phyloP scores from a whole-genome alignment of 1,284 basidiomycete genomes.

The Naganishia cerealis region DNA sequence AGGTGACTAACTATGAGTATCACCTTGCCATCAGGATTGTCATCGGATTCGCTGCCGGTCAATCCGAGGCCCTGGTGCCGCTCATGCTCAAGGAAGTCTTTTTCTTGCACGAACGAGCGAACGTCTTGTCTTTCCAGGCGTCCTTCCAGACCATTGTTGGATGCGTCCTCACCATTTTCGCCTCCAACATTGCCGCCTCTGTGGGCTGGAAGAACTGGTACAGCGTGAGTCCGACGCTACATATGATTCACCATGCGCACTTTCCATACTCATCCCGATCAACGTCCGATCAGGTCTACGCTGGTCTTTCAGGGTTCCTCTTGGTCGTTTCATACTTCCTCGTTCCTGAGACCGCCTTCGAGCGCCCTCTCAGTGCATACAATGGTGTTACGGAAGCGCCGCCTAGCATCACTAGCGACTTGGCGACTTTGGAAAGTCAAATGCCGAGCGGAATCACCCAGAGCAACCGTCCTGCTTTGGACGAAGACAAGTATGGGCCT shows the following conservation, averaged over 20 bases:
- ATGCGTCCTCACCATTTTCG: constrained; percentile 22
- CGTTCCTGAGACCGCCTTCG: constrained; percentile 12
- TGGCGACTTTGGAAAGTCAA: constrained; percentile 11
- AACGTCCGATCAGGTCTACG: constrained; percentile 3
- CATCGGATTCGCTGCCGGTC: constrained; percentile 20
- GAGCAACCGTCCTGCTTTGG: constrained; percentile 16
- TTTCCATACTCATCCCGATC: not conserved
- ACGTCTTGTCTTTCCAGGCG: constrained; percentile 21
- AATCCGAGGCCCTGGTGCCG: constrained; percentile 20
- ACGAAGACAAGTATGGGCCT: constrained; percentile 15
- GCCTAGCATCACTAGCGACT: not conserved
- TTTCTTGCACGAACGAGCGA: constrained; percentile 27
- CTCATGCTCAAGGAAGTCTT: constrained; percentile 19
- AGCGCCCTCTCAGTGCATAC: constrained; percentile 24
- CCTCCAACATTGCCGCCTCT: constrained; percentile 15
- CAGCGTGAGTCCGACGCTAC: not conserved
- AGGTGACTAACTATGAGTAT: constrained; percentile 16
- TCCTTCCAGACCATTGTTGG: constrained; percentile 23
- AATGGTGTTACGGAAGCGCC: not conserved
- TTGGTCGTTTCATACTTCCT: constrained; percentile 18
- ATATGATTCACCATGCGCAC: not conserved
- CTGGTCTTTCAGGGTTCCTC: constrained; percentile 17
- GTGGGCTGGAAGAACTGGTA: constrained; percentile 28
- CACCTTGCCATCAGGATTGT: constrained; percentile 21
- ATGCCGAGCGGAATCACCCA: constrained; percentile 4